Base-by-base conservation (phyloP, 2,329 filamentous ascomycete species). In the Pezicula radicicola region DNA sequence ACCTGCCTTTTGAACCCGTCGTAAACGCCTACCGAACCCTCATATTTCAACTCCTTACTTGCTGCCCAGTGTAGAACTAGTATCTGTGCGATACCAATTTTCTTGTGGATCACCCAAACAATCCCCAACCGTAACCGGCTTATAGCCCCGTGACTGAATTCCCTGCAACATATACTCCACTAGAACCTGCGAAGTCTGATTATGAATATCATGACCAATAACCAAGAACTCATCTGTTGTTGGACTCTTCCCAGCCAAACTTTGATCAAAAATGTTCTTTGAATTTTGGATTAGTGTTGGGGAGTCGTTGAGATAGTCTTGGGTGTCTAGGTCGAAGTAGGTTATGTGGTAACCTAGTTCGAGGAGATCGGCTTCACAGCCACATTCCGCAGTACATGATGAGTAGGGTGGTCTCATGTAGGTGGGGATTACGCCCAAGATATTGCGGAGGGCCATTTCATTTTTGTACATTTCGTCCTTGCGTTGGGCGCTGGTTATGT, bases 371-470 rank as follows among this genome's bases (percentile, higher is more conserved):
- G 70, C 67, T 35, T 65, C 55, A 13, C 64, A 68, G 8, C 62
- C 67, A 28, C 62, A 67, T 45, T 54, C 54, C 27, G 65, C 56
- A 8, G 55, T 71, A 62, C 75, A 77, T 60, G 72, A 73, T 12
- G 70, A 72, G 52, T 72, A 75, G 7, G 72, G 73, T 2, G 72
- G 72, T 41, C 66, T 58, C 74, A 79, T 78, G 63, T 81, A 81
- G 10, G 77, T 80, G 7, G 78, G 78, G 55, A 79, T 73, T 55
- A 74, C 72, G 40, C 76, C 77, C 21, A 81, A 59, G 40, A 81
- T 73, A 66, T 79, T 80, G 53, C 74, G 70, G n/a, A 81, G 57
- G 21, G 77, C 77, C 72, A 78, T 78, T 63, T 81, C 77, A 60
- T 76, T 75, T 63, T 77, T 76, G 60, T 66, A 64, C 72, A 81